These are phyloP conservation scores for Telfairia occidentalis DNA, from an alignment of 331 rosid species.

Conservation along the genomic window DNA sequence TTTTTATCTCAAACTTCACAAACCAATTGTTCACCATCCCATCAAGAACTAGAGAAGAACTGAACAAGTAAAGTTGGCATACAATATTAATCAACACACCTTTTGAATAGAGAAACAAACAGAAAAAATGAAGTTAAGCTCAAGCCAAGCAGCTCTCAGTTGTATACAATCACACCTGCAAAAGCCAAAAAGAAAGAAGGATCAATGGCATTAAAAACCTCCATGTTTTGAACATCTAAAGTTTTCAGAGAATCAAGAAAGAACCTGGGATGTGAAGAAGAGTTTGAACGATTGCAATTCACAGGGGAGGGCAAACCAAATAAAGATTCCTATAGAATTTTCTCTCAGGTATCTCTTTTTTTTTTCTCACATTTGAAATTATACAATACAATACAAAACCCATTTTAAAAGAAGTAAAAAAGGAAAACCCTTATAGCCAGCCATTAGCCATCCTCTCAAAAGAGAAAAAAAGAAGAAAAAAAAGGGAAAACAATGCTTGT, in stretches of 20 bases:
- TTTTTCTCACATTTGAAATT: slow-evolving; percentile 17
- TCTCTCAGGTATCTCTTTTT: slow-evolving; percentile 31
- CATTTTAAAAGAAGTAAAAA: not conserved
- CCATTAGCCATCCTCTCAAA: not conserved
- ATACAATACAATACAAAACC: slow-evolving; percentile 15
- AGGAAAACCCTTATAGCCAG: not conserved
- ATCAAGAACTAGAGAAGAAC: not conserved
- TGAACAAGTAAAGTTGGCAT: slow-evolving; percentile 6
- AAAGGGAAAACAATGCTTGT: not conserved
- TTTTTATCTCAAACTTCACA: slow-evolving; percentile 8
- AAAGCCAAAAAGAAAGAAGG: not conserved
- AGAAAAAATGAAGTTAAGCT: slow-evolving; percentile 14
- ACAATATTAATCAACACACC: slow-evolving; percentile 14
- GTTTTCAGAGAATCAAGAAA: not conserved
- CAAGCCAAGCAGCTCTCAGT: slow-evolving; percentile 6
- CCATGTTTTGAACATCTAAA: not conserved
- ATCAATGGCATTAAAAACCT: not conserved
- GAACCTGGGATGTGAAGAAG: slow-evolving; percentile 12
- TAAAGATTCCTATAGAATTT: slow-evolving; percentile 40
- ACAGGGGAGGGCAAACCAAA: slow-evolving; percentile 45
- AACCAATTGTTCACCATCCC: slow-evolving; percentile 1
- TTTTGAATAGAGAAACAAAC: slow-evolving; percentile 8
- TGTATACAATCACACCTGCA: slow-evolving; percentile 15
- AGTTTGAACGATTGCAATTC: not conserved
- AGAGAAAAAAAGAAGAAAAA: not conserved